Evolutionary conservation across 164 flowering plant species (phyloP).

Genomic region (Umbellularia californica): DNA sequence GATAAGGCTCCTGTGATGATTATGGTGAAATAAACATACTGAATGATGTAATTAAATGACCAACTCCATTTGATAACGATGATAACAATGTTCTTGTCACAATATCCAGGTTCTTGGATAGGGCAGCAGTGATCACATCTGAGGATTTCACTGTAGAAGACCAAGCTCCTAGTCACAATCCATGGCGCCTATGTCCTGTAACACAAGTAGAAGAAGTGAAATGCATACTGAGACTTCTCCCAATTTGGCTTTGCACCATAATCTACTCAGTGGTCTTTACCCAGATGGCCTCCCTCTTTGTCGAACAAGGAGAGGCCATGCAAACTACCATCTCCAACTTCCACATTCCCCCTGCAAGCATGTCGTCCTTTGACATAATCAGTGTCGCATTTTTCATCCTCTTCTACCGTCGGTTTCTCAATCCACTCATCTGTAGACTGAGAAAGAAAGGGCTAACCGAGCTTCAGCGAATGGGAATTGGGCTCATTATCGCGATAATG

Average conservation of each 20-base stretch:
- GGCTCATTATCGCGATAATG: slow-evolving; percentile 65
- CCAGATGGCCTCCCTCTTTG: slow-evolving; percentile 94
- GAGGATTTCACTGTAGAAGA: slow-evolving; percentile 36
- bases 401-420: slow-evolving; percentile 59
- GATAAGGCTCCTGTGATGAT: too few species aligned
- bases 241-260: slow-evolving; percentile 94
- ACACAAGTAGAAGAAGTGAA: slow-evolving; percentile 94
- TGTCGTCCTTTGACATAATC: slow-evolving; percentile 92
- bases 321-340: slow-evolving; percentile 52
- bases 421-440: slow-evolving; percentile 49
- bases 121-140: slow-evolving; percentile 56
- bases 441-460: slow-evolving; percentile 65
- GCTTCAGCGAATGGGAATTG: slow-evolving; percentile 90
- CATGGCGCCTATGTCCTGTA: slow-evolving; percentile 75
- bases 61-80: neutral
- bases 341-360: slow-evolving; percentile 81
- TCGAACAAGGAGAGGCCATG: slow-evolving; percentile 95
- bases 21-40: too few species aligned
- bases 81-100: neutral
- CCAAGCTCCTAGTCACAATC: slow-evolving; percentile 25
- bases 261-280: slow-evolving; percentile 87
- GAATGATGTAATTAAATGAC: neutral
- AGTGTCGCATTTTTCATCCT: slow-evolving; percentile 77
- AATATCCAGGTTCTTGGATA: slow-evolving; percentile 65
- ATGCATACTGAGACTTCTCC: slow-evolving; percentile 78